These are phyloP conservation scores for Talinum fruticosum DNA, from an alignment of 148 eudicot species.

Conservation along the genomic window DNA sequence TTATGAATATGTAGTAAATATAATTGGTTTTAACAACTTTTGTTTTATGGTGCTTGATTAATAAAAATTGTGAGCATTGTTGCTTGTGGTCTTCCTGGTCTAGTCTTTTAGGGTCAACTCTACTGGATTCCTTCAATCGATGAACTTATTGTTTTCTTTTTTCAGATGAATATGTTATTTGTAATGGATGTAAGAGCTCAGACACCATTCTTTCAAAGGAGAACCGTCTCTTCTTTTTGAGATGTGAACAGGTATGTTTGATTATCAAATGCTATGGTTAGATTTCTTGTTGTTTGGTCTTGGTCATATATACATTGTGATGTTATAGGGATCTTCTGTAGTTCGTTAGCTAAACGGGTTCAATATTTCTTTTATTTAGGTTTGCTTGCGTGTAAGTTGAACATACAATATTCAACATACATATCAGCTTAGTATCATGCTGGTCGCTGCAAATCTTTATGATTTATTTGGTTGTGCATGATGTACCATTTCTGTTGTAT, in stretches of 20 bases:
- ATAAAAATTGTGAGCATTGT: background rate
- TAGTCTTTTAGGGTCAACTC: background rate
- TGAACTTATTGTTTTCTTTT: background rate
- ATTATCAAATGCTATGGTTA: background rate
- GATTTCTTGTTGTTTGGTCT: background rate
- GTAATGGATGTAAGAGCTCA: slow-evolving; percentile 97
- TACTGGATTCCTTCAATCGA: background rate
- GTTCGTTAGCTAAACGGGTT: background rate
- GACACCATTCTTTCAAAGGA: slow-evolving; percentile 94
- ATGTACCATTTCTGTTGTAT: too few species aligned
- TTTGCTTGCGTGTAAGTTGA: background rate
- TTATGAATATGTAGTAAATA: background rate
- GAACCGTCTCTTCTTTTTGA: slow-evolving; percentile 83
- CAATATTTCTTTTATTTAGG: background rate
- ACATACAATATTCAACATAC: background rate
- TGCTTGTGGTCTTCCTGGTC: background rate
- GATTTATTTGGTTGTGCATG: too few species aligned
- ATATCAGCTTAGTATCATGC: background rate
- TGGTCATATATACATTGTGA: background rate
- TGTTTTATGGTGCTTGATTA: background rate
- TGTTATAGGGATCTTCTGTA: background rate
- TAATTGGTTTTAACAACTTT: background rate
- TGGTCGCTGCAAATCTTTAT: too few species aligned
- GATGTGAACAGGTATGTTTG: slow-evolving; percentile 86
- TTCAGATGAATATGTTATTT: slow-evolving; percentile 91